Conservation (phyloP, 1,284 basidiomycete genomes). For the Austroboletus novae-zelandiae region DNA sequence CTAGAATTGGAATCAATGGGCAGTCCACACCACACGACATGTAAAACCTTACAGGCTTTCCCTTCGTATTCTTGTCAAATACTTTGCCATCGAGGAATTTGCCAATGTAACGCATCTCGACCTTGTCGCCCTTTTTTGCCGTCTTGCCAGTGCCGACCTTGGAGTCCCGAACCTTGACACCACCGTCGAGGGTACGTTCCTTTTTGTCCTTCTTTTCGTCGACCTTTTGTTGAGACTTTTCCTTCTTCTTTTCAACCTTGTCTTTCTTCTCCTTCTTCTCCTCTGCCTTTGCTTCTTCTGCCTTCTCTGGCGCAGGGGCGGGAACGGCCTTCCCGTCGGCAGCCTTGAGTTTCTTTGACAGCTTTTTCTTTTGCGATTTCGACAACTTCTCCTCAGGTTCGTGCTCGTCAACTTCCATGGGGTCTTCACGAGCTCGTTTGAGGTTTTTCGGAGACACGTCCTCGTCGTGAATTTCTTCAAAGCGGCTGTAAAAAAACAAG, state of each 20-base stretch:
- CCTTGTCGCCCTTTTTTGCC: constrained; percentile 83
- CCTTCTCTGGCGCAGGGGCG: constrained; percentile 35
- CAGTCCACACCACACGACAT: constrained; percentile 1
- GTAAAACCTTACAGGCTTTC: constrained; percentile 66
- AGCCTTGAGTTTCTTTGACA: constrained; percentile 73
- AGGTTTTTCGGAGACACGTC: constrained; percentile 26
- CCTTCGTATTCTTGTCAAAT: constrained; percentile 89
- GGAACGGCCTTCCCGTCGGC: constrained; percentile 57
- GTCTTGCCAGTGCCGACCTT: constrained; percentile 78
- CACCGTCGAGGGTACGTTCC: constrained; percentile 59
- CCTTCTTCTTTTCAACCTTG: constrained; percentile 39
- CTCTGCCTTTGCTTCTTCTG: constrained; percentile 38
- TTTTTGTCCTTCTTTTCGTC: constrained; percentile 31
- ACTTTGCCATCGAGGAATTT: constrained; percentile 83
- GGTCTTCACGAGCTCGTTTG: constrained; percentile 65
- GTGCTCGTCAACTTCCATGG: constrained; percentile 41
- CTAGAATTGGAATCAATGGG: constrained; percentile 34
- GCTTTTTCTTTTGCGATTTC: constrained; percentile 64
- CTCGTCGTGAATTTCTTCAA: constrained; percentile 54
- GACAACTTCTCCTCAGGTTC: constrained; percentile 41
- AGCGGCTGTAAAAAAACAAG: constrained; percentile 47
- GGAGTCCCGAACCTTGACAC: constrained; percentile 77
- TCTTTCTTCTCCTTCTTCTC: constrained; percentile 36
- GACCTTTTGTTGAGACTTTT: constrained; percentile 34
- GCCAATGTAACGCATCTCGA: constrained; percentile 89